phyloP scores from a whole-genome alignment of 225 moss, liverwort and hornwort genomes.

The Antitrichia curtipendula region DNA sequence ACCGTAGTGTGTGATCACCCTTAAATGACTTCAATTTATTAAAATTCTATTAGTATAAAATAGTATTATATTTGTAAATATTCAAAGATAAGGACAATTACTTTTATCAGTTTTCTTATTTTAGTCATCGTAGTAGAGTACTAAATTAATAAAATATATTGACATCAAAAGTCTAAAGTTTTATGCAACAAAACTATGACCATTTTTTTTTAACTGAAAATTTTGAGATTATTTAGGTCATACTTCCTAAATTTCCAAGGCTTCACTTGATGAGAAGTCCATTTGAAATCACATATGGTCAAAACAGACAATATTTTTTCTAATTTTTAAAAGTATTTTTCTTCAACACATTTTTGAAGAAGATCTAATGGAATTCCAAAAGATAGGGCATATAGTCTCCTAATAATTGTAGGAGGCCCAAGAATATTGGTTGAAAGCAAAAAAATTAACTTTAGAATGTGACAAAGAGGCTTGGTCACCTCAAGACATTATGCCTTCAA shows the following conservation, averaged over 20 bases:
- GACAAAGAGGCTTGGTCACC: neutral
- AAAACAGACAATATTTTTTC: neutral
- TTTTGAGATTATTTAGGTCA: neutral
- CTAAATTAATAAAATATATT: neutral
- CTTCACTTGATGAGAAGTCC: neutral
- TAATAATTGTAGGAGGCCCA: neutral
- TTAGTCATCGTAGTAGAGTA: neutral
- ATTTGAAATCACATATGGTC: neutral
- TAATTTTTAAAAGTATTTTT: neutral
- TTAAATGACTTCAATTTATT: neutral
- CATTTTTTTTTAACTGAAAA: neutral
- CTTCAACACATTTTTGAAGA: neutral
- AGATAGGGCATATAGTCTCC: no score
- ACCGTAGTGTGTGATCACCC: no score
- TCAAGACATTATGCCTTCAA: neutral
- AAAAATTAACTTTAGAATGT: neutral
- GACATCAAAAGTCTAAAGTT: neutral
- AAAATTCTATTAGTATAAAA: no score
- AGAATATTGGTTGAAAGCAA: neutral
- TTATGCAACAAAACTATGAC: neutral
- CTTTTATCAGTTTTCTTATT: neutral
- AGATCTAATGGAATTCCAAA: neutral
- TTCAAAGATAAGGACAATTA: neutral
- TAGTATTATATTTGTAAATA: neutral
- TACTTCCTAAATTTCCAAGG: rapidly evolving